Conservation (phyloP, 805 yeast species). For the Nakazawaea sp. region DNA sequence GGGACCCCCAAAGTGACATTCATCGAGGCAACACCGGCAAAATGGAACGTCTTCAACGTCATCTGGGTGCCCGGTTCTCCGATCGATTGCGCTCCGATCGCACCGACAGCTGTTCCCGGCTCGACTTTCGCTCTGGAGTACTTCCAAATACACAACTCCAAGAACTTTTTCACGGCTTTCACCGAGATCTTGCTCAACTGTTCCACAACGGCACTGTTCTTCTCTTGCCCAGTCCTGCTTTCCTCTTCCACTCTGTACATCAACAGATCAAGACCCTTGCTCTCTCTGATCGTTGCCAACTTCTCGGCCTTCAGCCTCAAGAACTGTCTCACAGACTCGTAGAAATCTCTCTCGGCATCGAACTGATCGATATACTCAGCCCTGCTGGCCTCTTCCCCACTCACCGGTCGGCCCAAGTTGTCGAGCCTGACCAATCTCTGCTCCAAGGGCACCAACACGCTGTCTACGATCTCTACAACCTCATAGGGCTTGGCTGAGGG, state of each 20-base stretch:
- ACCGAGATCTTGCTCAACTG: conserved; percentile 66
- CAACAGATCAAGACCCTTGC: conserved; percentile 37
- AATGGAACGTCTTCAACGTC: conserved; percentile 76
- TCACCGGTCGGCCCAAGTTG: conserved; percentile 54
- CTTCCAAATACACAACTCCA: conserved; percentile 71
- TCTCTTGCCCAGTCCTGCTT: conserved; percentile 16
- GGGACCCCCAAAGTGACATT: conserved; percentile 99
- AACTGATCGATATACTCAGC: conserved; percentile 71
- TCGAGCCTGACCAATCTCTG: conserved; percentile 57
- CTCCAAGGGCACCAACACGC: conserved; percentile 56
- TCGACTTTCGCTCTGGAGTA: conserved; percentile 89
- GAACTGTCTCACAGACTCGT: conserved; percentile 65
- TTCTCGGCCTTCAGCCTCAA: conserved; percentile 46
- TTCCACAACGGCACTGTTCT: conserved; percentile 26
- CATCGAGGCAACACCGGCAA: conserved; percentile 99
- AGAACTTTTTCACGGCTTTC: conserved; percentile 52
- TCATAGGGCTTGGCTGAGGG: conserved; percentile 64
- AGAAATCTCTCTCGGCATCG: conserved; percentile 85
- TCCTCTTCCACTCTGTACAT: conserved; percentile 13
- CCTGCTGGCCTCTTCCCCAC: conserved; percentile 35
- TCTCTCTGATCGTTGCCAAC: conserved; percentile 51
- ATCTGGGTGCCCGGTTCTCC: conserved; percentile 99
- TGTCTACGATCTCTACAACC: conserved; percentile 47
- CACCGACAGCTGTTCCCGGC: conserved; percentile 99
- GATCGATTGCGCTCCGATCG: conserved; percentile 97